phyloP scores from a whole-genome alignment of 225 moss, liverwort and hornwort species.

The Thuidium tamariscinum region DNA sequence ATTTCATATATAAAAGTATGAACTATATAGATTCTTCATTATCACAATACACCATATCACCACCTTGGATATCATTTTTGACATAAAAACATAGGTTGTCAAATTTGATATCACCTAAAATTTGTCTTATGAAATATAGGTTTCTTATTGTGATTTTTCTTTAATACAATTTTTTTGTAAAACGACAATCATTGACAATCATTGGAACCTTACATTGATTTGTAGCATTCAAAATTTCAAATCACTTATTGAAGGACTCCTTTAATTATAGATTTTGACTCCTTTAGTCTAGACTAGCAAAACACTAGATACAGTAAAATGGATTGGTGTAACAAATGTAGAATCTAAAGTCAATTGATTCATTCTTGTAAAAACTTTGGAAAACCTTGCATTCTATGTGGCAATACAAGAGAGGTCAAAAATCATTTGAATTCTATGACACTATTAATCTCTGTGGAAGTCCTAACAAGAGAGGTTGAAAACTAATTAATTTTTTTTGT shows the following conservation, averaged over 20 bases:
- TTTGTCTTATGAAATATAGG: too few species aligned
- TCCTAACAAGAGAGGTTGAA: too few species aligned
- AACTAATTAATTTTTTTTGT: too few species aligned
- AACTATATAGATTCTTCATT: neutral
- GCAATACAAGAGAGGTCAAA: neutral
- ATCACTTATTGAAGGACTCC: neutral
- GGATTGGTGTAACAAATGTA: fast-evolving
- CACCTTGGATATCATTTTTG: neutral
- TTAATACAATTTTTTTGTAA: neutral
- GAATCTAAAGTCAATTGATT: neutral
- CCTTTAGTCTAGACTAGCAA: neutral
- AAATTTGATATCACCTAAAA: too few species aligned
- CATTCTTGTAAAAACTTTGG: neutral
- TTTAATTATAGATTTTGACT: too few species aligned
- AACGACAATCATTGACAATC: neutral
- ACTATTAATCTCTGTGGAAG: too few species aligned
- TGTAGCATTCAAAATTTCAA: neutral
- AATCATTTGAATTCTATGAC: neutral
- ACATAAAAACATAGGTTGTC: too few species aligned
- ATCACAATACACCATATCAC: neutral
- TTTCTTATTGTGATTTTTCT: neutral
- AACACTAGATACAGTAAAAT: neutral
- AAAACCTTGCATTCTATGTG: fast-evolving
- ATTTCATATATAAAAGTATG: neutral
- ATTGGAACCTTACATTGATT: neutral